Base-by-base conservation (phyloP, 164 flowering plant species). In the Euptelea pleiosperma region DNA sequence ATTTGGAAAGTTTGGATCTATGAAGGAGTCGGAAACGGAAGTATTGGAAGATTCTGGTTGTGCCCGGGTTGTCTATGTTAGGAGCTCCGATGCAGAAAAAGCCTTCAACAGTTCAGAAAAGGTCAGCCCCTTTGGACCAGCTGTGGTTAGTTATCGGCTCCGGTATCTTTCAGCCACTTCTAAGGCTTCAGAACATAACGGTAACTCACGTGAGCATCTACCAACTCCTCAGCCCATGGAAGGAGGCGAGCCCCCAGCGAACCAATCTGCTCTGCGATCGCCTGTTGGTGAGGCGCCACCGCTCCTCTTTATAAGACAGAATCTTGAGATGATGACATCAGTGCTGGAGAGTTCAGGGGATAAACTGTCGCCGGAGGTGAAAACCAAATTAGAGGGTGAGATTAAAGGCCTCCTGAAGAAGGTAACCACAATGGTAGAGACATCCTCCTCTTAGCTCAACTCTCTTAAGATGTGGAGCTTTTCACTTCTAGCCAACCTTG, bases 321-420 rank as follows among this genome's bases (percentile, higher is more conserved):
- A 81, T 62, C 86, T 91, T 10, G 81, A 85, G 78, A 68, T 69
- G 71, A 91, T 89, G 96, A 87, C 82, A 28, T 53, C 79, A 2
- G 74, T 79, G 77, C 73, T 91, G 64, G 82, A 83, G 67, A 76
- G 72, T 41, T 73, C 95, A 0, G 90, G 92, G 8, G 73, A 78
- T 53, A 75, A 64, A 42, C 70, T 91, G 35, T 77, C 93, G 6
- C 75, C 82, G 0, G 91, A 79, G 60, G 82, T 70, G 67, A 82
- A 66, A 64, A 77, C 79, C 5, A 85, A 81, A 48, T 63, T 91
- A 64, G 87, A 84, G 65, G 57, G 51, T 36, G 91, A 82, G 60
- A 82, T 91, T 18, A 72, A 73, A 47, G 70, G 70, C 58, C 83
- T 89, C 15, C 64, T 91, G 65, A 70, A 77, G 57, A 89, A 84